Percentiles rank a stretch among this genome's conserved stretches.
phyloP scores from a whole-genome alignment of 768 basidiomycete species.

The Serendipita sp. region DNA sequence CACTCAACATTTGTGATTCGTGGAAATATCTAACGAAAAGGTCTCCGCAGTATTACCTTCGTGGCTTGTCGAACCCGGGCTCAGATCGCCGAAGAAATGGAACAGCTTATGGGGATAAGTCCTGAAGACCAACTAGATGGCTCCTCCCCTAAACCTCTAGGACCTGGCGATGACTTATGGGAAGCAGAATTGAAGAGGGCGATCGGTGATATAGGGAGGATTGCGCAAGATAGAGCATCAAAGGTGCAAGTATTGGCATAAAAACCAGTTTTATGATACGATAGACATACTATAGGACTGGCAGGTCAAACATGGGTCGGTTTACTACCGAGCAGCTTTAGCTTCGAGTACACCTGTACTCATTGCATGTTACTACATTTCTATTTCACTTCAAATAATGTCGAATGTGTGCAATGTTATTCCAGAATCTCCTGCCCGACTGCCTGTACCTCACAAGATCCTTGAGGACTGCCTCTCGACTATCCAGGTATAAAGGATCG shows the following conservation, averaged over 20 bases:
- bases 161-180: conserved; percentile 36
- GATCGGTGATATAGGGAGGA: conserved; percentile 51
- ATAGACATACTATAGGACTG: too few species aligned
- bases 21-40: not conserved
- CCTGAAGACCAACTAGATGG: conserved; percentile 18
- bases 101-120: conserved; percentile 36
- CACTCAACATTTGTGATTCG: not conserved
- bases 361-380: too few species aligned
- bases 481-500: too few species aligned
- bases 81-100: conserved; percentile 64
- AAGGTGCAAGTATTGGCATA: not conserved
- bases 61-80: conserved; percentile 69
- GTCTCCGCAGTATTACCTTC: conserved; percentile 47
- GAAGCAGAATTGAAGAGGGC: conserved; percentile 51
- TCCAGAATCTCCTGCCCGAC: too few species aligned
- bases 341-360: too few species aligned
- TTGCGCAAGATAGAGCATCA: conserved; percentile 34
- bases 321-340: too few species aligned
- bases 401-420: too few species aligned
- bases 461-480: too few species aligned
- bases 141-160: conserved; percentile 23
- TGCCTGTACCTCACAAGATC: too few species aligned
- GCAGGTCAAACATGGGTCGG: too few species aligned
- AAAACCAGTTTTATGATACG: too few species aligned
- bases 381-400: too few species aligned